Base-by-base conservation (phyloP, 225 moss, liverwort and hornwort species). In the Physcomitrellopsis africana region DNA sequence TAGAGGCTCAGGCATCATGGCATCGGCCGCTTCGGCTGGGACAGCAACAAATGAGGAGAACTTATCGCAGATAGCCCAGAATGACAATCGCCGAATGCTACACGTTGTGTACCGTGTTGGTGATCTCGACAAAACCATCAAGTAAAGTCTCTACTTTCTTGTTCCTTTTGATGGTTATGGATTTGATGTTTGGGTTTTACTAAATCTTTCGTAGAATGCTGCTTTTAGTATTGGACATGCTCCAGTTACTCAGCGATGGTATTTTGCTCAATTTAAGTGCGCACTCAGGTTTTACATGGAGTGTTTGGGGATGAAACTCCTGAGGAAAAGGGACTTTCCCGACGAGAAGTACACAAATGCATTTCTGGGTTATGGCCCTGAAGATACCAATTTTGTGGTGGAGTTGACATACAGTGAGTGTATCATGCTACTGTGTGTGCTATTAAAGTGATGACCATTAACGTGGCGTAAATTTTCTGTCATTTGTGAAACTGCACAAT, bases 281-380 rank as follows among this genome's bases (percentile, higher is more conserved):
- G 1, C 70, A 37, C 70, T 74, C 86, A 95, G 95, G 82, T 99
- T 99, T 77, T 99, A 99, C 72, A 92, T 88, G 51, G 99, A 95
- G 77, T 89, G 90, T 64, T 63, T 99, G 81, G 99, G 99, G 64
- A 99, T 99, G 99, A 99, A 99, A 76, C 86, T 99, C 22, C 54
- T 99, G 82, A 79, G 99, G 75, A 90, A 83, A 80, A 89, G 99
- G 53, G 99, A 99, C 46, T 88, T 99, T 63, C 86, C 99, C 11
- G 99, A 99, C 51, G 99, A 99, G 79, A 93, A 93, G 76, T 99
- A 99, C 72, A 90, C 89, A 16, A 99, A 99, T 85, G 99, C 93
- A 0, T 99, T 99, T 68, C 83, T 99, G 44, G 95, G 99, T 54
- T 99, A 90, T 77, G 99, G 99, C 15, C 93, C 99, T 5, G 99